Conservation (phyloP, 2,329 filamentous ascomycete genomes). For the Aureobasidium sp. region DNA sequence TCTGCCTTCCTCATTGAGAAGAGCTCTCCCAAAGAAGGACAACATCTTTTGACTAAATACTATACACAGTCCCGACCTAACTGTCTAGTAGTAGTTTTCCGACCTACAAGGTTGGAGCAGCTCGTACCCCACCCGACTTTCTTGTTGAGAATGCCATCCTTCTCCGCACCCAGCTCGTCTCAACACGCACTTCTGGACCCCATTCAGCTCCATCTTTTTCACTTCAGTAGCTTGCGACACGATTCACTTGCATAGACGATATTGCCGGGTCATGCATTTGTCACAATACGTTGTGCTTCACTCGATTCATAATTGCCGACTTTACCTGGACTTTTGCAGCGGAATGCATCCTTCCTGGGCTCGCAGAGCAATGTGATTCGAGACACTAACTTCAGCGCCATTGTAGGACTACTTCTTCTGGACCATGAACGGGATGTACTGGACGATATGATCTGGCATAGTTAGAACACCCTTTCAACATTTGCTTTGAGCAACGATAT, state of each 20-base stretch:
- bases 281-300: neutral
- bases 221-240: slow-evolving; percentile 2
- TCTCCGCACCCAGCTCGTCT: slow-evolving; percentile 3
- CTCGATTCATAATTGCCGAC: neutral
- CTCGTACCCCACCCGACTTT: neutral
- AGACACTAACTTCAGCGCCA: neutral
- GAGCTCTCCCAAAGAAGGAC: neutral
- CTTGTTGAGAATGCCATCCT: neutral
- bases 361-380: neutral
- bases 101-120: slow-evolving; percentile 1
- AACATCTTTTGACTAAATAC: neutral
- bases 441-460: neutral
- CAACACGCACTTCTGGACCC: slow-evolving; percentile 9
- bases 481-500: neutral
- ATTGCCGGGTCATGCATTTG: neutral
- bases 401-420: neutral
- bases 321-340: neutral
- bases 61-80: neutral
- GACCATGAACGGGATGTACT: neutral
- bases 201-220: slow-evolving; percentile 6
- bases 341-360: neutral
- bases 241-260: neutral
- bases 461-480: neutral
- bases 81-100: neutral
- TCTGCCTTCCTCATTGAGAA: neutral